Evolutionary conservation across 2,329 filamentous ascomycete genomes (phyloP).

Genomic region (Cladophialophora chaetospira): DNA sequence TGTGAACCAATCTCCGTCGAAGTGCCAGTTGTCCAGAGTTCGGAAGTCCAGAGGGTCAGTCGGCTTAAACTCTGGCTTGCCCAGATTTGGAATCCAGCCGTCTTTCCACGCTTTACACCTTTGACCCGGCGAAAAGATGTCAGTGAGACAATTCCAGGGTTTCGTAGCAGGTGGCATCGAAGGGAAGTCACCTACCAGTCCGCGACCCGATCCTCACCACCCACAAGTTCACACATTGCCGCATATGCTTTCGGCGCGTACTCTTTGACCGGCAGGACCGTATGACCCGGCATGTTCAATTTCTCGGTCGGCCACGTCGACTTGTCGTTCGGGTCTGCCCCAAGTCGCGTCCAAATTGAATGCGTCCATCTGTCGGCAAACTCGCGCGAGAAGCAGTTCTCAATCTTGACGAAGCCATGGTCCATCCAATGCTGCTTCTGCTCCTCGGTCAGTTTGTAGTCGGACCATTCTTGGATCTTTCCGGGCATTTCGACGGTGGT

Average conservation of each 20-base stretch:
- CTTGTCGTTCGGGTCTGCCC: constrained; percentile 56
- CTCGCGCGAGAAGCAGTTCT: constrained; percentile 8
- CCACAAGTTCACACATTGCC: constrained; percentile 68
- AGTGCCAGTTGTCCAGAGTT: constrained; percentile 63
- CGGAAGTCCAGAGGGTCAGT: constrained; percentile 52
- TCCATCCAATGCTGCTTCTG: constrained; percentile 15
- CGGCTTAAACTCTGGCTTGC: constrained; percentile 56
- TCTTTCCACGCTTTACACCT: constrained; percentile 60
- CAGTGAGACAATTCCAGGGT: neutral
- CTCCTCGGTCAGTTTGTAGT: constrained; percentile 2
- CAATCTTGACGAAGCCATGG: constrained; percentile 8
- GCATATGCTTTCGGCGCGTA: constrained; percentile 68
- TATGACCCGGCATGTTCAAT: constrained; percentile 66
- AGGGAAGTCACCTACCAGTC: constrained; percentile 39
- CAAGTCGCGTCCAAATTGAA: constrained; percentile 15
- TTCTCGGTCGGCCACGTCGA: constrained; percentile 63
- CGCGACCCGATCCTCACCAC: constrained; percentile 59
- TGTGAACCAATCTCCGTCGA: constrained; percentile 72
- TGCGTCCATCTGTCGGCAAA: constrained; percentile 9
- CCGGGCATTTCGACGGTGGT: neutral
- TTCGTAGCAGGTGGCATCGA: too few species aligned
- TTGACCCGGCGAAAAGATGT: neutral
- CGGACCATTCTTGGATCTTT: constrained; percentile 5
- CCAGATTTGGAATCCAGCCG: constrained; percentile 69
- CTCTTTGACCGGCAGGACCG: constrained; percentile 52